Percentiles rank a stretch among this genome's conserved stretches.
These are phyloP conservation scores for Plasmodium inui DNA, from an alignment of 169 alveolate genomes.

Conservation along the genomic window DNA sequence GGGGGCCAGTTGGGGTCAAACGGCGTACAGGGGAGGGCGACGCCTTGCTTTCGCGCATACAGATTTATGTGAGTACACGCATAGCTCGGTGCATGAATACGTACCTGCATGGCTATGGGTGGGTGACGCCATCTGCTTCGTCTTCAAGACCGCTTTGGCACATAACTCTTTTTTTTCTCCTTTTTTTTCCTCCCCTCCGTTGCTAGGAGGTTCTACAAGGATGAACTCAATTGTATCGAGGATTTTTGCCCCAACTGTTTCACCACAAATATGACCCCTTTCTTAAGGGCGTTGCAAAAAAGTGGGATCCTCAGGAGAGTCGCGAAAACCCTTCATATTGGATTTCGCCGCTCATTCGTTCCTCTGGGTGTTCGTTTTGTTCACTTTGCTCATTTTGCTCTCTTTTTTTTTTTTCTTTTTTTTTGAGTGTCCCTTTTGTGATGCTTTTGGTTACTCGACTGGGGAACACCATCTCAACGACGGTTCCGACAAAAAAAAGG, in stretches of 20 bases:
- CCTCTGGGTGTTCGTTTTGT: not conserved
- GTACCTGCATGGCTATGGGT: not conserved
- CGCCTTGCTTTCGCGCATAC: not conserved
- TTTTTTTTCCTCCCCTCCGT: not conserved
- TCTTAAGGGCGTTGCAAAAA: not conserved
- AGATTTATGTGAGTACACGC: not conserved
- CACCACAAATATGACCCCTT: not conserved
- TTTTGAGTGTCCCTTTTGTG: not conserved
- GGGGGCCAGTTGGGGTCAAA: not conserved
- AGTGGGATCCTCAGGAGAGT: not conserved
- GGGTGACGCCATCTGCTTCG: not conserved
- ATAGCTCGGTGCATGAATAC: not conserved
- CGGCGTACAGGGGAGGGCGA: too few species aligned
- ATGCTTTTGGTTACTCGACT: not conserved
- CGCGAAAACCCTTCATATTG: not conserved
- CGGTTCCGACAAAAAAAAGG: not conserved
- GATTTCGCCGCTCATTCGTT: not conserved
- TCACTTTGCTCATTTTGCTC: not conserved
- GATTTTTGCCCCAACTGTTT: not conserved
- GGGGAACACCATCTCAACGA: not conserved
- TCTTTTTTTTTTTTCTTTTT: not conserved
- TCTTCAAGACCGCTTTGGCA: not conserved
- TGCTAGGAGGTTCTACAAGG: not conserved
- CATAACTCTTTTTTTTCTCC: not conserved
- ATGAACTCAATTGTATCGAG: not conserved